Evolutionary conservation across 352 stramenopile genomes (phyloP), one percentile per base, ranked within the genome.

Genomic region (Achlya hypogyna): DNA sequence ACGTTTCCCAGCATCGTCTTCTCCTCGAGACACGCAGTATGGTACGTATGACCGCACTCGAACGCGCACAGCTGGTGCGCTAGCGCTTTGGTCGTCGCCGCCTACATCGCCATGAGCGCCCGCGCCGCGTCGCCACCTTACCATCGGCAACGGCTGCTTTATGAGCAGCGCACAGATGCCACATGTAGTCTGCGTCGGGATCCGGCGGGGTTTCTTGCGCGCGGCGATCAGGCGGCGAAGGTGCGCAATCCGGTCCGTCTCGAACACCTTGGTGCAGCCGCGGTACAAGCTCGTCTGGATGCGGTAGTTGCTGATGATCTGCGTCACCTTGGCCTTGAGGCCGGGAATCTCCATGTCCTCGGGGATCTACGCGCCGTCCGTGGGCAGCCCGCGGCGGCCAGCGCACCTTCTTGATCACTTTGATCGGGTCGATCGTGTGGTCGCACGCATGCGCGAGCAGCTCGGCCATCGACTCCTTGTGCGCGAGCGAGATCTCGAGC

Each of bases 1-100:
- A 75, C 82, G 70, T 91, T 91, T 82, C 85, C 91, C 77, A 91
- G 87, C n/a, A 83, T 82, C 78, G 87, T 88, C 69, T 91, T 90
- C 63, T 93, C 85, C 51, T 91, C 81, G 8, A 93, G 70, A 52
- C 85, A 93, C 34, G 79, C 75, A 20, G 90, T 65, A 58, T 93
- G 85, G 69, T 91, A 93, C 63, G 78, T 85, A 51, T 93, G 85
- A 16, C 85, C 82, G 69, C 85, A 93, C 67, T 91, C 85, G 51
- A 91, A 93, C 22, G 88, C 81, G 53, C 84, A 93, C 53, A 81
- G 75, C 67, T 87, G 82, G 12, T 58, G 22, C 20, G 54, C 28
- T n/a, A n/a, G n/a, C 8, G 22, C 27, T 23, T 62, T 62, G 54
- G 23, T 52, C 32, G 32, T n/a, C 40, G 14, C 16, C 5, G 5